Evolutionary conservation across 2,329 filamentous ascomycete genomes (phyloP).

Genomic region (Beauveria pseudobassiana): DNA sequence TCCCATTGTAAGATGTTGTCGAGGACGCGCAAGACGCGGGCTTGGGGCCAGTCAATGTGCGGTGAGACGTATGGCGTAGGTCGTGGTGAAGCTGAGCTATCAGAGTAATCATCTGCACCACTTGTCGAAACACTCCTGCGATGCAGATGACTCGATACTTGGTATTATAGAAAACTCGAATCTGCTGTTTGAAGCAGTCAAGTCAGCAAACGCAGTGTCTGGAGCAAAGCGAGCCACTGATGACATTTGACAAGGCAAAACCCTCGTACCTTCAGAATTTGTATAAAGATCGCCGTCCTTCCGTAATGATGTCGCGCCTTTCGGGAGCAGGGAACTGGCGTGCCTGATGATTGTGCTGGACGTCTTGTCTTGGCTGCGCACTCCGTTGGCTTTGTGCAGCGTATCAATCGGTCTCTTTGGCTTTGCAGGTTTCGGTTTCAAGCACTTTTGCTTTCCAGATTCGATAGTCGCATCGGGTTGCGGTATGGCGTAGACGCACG

Average conservation of each 20-base stretch:
- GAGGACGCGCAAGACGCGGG: background rate
- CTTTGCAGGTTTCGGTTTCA: background rate
- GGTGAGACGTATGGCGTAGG: background rate
- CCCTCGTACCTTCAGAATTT: background rate
- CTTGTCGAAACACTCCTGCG: background rate
- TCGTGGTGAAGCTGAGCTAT: background rate
- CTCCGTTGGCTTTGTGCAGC: background rate
- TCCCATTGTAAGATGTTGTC: conserved; percentile 3
- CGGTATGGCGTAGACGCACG: background rate
- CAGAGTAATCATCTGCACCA: background rate
- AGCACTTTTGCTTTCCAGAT: background rate
- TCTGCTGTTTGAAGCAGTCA: background rate
- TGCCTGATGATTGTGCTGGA: too few relatives aligned
- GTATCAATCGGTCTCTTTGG: background rate
- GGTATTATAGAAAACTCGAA: background rate
- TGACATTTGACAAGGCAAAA: too few relatives aligned
- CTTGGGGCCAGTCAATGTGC: background rate
- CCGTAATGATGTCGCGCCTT: background rate
- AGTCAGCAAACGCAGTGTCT: background rate
- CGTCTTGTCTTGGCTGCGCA: too few relatives aligned
- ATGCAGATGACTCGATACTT: background rate
- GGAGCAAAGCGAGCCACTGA: too few relatives aligned
- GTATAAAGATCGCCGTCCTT: background rate
- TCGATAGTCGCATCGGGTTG: background rate
- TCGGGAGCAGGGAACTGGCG: background rate